A percentile compares a stretch with the other conserved stretches of the same genome.
phyloP scores from a whole-genome alignment of 345 rosid genomes.

The Syzygium jambos region DNA sequence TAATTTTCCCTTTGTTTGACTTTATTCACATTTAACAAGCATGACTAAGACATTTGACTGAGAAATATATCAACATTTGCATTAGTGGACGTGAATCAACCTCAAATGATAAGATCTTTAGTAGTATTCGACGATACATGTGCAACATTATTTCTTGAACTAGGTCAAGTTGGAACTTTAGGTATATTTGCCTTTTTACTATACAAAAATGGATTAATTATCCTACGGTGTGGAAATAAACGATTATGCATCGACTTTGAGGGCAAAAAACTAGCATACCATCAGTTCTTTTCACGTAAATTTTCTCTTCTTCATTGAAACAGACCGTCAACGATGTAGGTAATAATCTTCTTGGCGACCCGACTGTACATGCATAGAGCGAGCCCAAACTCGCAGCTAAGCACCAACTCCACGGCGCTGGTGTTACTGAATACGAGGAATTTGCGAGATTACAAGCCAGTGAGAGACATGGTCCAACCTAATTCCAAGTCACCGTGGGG shows the following conservation, averaged over 20 bases:
- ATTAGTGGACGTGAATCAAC: too few relatives aligned
- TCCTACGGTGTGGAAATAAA: too few relatives aligned
- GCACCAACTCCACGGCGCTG: background rate
- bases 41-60: too few relatives aligned
- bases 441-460: conserved; percentile 29
- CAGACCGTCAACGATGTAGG: background rate
- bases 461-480: conserved; percentile 33
- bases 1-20: too few relatives aligned
- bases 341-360: background rate
- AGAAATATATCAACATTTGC: too few relatives aligned
- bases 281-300: background rate
- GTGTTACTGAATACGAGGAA: conserved; percentile 40
- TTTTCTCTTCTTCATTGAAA: background rate
- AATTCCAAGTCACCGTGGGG: conserved; percentile 32
- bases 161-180: too few relatives aligned
- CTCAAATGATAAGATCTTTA: too few relatives aligned
- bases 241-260: background rate
- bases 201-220: too few relatives aligned
- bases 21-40: too few relatives aligned
- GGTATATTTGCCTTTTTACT: background rate
- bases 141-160: too few relatives aligned
- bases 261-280: background rate
- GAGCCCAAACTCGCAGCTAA: background rate
- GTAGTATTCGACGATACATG: too few relatives aligned
- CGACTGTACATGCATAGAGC: background rate